Base-by-base conservation (phyloP, 2,329 filamentous ascomycete species). In the Penicillium olsonii region DNA sequence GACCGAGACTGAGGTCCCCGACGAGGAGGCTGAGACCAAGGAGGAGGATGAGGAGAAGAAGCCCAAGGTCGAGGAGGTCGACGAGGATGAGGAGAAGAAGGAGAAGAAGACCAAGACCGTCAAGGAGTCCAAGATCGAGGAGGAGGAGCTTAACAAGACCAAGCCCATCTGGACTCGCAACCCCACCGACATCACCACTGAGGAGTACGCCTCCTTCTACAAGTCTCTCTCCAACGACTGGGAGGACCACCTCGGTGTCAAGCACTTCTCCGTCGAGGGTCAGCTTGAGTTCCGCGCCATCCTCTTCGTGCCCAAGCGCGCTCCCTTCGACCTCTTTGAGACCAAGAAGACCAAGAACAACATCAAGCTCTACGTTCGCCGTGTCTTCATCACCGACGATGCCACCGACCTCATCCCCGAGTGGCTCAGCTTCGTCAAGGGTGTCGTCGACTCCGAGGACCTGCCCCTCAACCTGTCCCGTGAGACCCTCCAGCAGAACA, bases 321-420 rank as follows among this genome's bases (percentile, higher is more conserved):
- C 94, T 77, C 94, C 94, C 68, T 99, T 99, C 77, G 94, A 99
- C 73, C 89, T 99, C 57, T 99, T 99, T 76, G 94, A 99, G 88
- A 96, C 92, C 75, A 99, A 99, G 90, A 96, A 96, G 88, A 96
- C 92, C 74, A 99, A 99, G 91, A 99, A 97, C 89, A 99, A 99
- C 88, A 97, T 99, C 86, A 99, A 99, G 88, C 87, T 99, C 68
- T 99, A 99, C 81, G 94, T 99, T 71, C 92, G 94, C 76, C 94
- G 94, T 75, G 94, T 99, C 78, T 99, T 99, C 88, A 99, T 99
- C 84, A 99, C 94, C 55, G 94, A 99, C 66, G 94, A 99, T 76
- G 94, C 94, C 67, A 97, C 94, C 66, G 94, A 99, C 75, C 88
- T 99, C 79, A 95, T 99, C 63, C 94, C 94, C 54, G 94, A 99